Evolutionary conservation across 2,329 filamentous ascomycete genomes (phyloP).

Genomic region (Tolypocladium nubicola): DNA sequence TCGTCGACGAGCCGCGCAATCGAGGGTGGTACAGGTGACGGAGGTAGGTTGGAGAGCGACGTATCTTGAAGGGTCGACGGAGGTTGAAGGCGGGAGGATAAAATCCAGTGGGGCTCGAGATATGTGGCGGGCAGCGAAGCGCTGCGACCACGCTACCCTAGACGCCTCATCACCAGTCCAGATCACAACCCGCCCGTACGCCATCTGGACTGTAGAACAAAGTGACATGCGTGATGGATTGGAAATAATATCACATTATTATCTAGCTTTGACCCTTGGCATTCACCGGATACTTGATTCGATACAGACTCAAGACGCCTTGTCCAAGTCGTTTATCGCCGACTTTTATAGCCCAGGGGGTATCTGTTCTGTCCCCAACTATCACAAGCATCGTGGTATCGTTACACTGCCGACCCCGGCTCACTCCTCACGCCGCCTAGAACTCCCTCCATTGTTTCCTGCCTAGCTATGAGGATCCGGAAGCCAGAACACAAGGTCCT

Average conservation of each 20-base stretch:
- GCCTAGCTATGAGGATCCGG: conserved; percentile 46
- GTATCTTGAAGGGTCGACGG: neutral
- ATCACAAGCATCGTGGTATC: neutral
- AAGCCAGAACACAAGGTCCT: conserved; percentile 70
- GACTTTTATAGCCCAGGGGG: neutral
- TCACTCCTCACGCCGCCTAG: neutral
- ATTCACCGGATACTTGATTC: no score
- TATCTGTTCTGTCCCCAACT: neutral
- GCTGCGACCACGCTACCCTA: neutral
- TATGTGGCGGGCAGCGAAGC: neutral
- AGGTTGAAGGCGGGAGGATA: neutral
- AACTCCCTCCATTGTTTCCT: neutral
- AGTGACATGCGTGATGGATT: neutral
- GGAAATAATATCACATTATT: no score
- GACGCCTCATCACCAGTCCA: neutral
- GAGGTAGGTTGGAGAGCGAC: neutral
- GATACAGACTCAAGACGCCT: neutral
- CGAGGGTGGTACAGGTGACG: neutral
- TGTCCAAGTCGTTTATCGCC: neutral
- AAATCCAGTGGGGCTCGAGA: neutral
- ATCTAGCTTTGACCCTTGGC: no score
- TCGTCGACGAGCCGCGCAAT: neutral
- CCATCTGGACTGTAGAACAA: neutral
- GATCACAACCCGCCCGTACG: neutral
- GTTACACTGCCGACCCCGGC: neutral